Percentiles rank a stretch among this genome's conserved stretches.
phyloP scores from a whole-genome alignment of 345 rosid genomes.

The Corymbia maculata region DNA sequence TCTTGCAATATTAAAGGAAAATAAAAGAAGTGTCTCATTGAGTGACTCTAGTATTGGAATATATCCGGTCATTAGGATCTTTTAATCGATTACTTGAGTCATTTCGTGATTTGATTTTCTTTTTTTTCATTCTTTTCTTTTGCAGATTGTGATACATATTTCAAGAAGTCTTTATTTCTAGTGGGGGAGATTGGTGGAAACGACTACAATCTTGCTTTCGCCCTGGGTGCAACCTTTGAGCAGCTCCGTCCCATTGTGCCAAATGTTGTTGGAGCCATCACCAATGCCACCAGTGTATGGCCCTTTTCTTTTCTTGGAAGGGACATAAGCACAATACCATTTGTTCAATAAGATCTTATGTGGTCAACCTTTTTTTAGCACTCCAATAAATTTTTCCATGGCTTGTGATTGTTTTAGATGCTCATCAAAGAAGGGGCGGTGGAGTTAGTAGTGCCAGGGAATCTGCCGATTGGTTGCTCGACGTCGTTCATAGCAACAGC shows the following conservation, averaged over 20 bases:
- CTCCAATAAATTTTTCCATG: neutral
- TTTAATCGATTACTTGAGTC: neutral
- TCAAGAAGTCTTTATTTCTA: conserved; percentile 50
- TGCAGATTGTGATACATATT: conserved; percentile 37
- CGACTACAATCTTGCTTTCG: conserved; percentile 47
- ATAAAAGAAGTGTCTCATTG: no score
- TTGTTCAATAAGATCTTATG: neutral
- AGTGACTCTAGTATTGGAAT: neutral
- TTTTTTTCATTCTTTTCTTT: neutral
- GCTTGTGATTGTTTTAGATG: neutral
- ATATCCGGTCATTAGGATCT: neutral
- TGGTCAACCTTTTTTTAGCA: neutral
- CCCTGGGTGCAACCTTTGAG: conserved; percentile 24
- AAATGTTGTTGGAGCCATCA: conserved; percentile 32
- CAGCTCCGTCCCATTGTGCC: conserved; percentile 30
- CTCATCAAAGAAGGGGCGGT: neutral
- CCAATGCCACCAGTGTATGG: conserved; percentile 11
- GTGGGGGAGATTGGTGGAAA: conserved; percentile 78
- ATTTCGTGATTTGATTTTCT: neutral
- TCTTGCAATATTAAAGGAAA: neutral
- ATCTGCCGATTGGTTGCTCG: neutral
- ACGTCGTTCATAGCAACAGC: neutral
- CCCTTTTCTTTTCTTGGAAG: neutral
- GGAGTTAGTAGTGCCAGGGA: neutral
- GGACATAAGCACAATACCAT: neutral